Evolutionary conservation across 1,284 basidiomycete genomes (phyloP), one percentile per base, ranked within the genome.

Genomic region (Apiotrichum akiyoshidainum): DNA sequence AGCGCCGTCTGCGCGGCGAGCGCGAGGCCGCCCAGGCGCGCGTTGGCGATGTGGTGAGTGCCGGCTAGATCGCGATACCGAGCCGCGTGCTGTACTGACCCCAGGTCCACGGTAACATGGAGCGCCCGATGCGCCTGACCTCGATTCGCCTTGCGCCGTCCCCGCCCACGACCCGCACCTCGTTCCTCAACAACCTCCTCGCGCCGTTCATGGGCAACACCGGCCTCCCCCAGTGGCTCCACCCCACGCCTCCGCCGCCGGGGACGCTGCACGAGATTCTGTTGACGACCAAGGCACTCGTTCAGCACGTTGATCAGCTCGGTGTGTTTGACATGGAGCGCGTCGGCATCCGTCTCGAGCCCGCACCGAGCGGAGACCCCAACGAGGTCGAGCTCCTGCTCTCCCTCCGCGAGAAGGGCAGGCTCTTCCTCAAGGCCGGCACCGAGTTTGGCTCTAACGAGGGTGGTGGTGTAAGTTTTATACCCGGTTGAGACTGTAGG

Each of bases 401-500:
- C 69, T 81, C 83, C 42, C 84, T 91, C 13, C 83, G 83, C 46
- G 93, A 96, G 73, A 85, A 85, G 52, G 86, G 90, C 1, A 80
- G 90, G 35, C 86, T 88, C 67, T 93, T 86, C 68, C 73, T 95
- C 22, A 92, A 90, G 68, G 92, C 87, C 1, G 85, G 89, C 2
- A 98, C 95, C 1, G 93, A 98, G 71, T 82, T 98, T 5, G 96
- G 96, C 11, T 92, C 96, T 58, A 89, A 89, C 53, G 95, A 98
- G 75, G 95, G 92, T 10, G 91, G 82, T 55, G 91, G 90, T 22
- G 91, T 90, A 71, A 71, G 88, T 84, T 2, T 22, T 21, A 8
- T 17, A 40, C 16, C 10, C 5, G 5, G 17, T 17, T 17, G 4
- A 16, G 40, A 4, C 14, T 17, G 58, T 46, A 37, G 8, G 22